A percentile compares a stretch with the other conserved stretches of the same genome.
Evolutionary conservation across 2,329 filamentous ascomycete species (phyloP).

Genomic region (Aspergillus quadricinctus): DNA sequence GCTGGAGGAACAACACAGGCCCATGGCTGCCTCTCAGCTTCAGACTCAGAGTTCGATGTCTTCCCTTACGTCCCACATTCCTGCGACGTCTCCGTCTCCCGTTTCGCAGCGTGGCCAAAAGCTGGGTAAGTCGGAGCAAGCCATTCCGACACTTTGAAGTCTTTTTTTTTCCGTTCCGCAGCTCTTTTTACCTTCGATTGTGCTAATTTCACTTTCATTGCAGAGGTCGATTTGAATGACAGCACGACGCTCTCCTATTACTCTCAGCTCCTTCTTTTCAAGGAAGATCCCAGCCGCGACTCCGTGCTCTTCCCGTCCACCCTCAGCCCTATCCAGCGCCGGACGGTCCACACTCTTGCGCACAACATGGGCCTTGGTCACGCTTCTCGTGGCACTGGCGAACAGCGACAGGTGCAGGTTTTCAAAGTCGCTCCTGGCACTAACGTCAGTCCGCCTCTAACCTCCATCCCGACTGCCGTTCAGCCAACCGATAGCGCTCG

Average conservation of each 20-base stretch:
- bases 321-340: slow-evolving; percentile 76
- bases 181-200: not conserved
- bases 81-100: slow-evolving; percentile 63
- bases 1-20: slow-evolving; percentile 93
- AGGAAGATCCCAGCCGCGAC: slow-evolving; percentile 71
- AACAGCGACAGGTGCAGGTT: slow-evolving; percentile 86
- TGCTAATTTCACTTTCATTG: slow-evolving; percentile 18
- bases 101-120: slow-evolving; percentile 53
- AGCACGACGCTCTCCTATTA: slow-evolving; percentile 83
- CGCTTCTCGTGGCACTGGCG: slow-evolving; percentile 80
- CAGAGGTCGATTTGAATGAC: slow-evolving; percentile 86
- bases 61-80: slow-evolving; percentile 63
- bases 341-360: slow-evolving; percentile 87
- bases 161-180: not conserved
- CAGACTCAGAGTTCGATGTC: slow-evolving; percentile 85
- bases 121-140: slow-evolving; percentile 27
- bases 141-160: not conserved
- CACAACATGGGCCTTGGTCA: slow-evolving; percentile 94
- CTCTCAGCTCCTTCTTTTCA: slow-evolving; percentile 84
- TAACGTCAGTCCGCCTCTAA: slow-evolving; percentile 59
- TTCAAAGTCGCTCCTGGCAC: slow-evolving; percentile 55
- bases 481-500: slow-evolving; percentile 72
- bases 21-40: slow-evolving; percentile 58
- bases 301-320: slow-evolving; percentile 78
- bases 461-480: slow-evolving; percentile 58